Conservation (phyloP, 495 filamentous ascomycete species). For the Lasiosphaeriaceae sp. region DNA sequence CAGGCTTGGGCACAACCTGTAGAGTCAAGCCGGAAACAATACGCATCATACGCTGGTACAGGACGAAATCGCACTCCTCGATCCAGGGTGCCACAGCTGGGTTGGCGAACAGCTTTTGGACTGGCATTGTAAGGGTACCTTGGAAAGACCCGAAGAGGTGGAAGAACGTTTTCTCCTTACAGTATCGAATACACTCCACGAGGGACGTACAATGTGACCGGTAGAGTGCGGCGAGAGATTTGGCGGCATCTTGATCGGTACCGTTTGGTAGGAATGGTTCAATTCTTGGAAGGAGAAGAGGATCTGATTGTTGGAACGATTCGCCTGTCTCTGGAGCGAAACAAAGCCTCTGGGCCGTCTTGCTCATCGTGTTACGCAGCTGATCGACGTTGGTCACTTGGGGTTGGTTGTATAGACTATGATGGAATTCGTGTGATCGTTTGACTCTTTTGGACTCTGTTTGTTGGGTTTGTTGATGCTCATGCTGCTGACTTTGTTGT, state of each 20-base stretch:
- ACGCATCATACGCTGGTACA: conserved; percentile 94
- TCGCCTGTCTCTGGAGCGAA: conserved; percentile 56
- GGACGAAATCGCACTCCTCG: conserved; percentile 86
- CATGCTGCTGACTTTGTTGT: too few relatives aligned
- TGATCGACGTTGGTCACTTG: conserved; percentile 41
- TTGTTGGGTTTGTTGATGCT: conserved; percentile 2
- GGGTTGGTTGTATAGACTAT: conserved; percentile 51
- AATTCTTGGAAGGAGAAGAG: conserved; percentile 74
- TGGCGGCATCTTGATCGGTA: conserved; percentile 79
- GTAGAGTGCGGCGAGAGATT: conserved; percentile 79
- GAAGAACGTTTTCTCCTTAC: conserved; percentile 91
- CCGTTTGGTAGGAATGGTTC: conserved; percentile 66
- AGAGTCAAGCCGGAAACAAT: conserved; percentile 80
- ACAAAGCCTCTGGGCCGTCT: conserved; percentile 62
- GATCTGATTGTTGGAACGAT: conserved; percentile 54
- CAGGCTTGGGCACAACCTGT: conserved; percentile 80
- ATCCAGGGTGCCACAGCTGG: conserved; percentile 87
- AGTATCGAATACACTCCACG: conserved; percentile 90
- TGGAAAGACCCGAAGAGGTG: conserved; percentile 94
- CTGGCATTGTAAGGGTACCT: conserved; percentile 90
- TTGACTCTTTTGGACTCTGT: conserved; percentile 15
- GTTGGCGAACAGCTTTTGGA: conserved; percentile 88
- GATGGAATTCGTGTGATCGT: conserved; percentile 27
- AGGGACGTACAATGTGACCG: conserved; percentile 91
- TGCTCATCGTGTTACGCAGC: conserved; percentile 42